Evolutionary conservation across 805 yeast genomes (phyloP), one percentile per base, ranked within the genome.

Genomic region (Candida ipomoeae): DNA sequence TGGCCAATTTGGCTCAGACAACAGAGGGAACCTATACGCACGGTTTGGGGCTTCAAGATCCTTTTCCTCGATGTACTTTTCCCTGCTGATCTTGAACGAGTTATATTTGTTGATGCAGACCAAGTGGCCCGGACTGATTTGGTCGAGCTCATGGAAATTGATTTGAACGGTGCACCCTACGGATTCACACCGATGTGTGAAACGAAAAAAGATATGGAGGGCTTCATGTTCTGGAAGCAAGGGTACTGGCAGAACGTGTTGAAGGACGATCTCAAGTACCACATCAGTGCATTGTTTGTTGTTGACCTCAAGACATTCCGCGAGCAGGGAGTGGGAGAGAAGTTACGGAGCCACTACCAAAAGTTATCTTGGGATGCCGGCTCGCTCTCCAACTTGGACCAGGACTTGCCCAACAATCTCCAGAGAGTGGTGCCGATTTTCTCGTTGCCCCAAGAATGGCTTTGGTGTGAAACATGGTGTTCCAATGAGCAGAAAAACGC

Each of bases 401-500:
- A 92, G 64, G 98, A 94, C 63, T 75, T 92, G 53, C 90, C 97
- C n/a, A 94, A 92, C 66, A 87, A 88, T 62, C 58, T 91, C 58
- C 98, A 94, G 66, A 59, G 73, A 20, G 65, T 67, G 29, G 66
- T 92, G 31, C 85, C 84, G 45, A 89, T 89, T 17, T 79, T 73
- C 60, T 84, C 94, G 7, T 70, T 89, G 40, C 87, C 89, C 3
- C 84, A 84, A 57, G 91, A 87, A 41, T 89, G 96, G 95, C 70
- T 88, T 36, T 89, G 96, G 96, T 89, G 96, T 68, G 96, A 89
- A 62, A 89, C 96, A 0, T 89, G 96, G 96, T 87, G 96, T 65
- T 75, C 83, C 31, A 87, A 83, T 55, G 85, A 77, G 45, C 70
- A 80, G 33, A 67, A 85, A 51, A 64, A 63, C 48, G 68, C 70